A percentile compares a stretch with the other conserved stretches of the same genome.
Conservation (phyloP, 1,284 basidiomycete genomes). For the Termitomyces sp. region DNA sequence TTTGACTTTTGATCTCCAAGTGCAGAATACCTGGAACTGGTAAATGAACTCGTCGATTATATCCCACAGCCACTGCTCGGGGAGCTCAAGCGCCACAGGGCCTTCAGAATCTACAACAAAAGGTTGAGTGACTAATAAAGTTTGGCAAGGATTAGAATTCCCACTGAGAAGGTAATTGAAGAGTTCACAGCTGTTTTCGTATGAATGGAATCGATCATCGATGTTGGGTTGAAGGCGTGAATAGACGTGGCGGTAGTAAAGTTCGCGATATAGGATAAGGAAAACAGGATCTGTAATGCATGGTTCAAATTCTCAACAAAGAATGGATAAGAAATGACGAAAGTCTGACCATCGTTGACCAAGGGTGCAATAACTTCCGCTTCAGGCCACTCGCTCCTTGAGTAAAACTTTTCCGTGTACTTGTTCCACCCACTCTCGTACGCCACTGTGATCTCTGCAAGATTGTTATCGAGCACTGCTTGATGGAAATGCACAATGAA, state of each 20-base stretch:
- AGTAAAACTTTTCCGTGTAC: slow-evolving; percentile 92
- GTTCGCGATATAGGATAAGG: slow-evolving; percentile 92
- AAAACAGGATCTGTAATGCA: slow-evolving; percentile 76
- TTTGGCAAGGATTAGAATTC: slow-evolving; percentile 11
- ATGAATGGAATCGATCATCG: slow-evolving; percentile 97
- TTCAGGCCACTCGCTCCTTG: slow-evolving; percentile 95
- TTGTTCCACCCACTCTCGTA: slow-evolving; percentile 98
- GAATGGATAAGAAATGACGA: not conserved
- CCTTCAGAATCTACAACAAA: slow-evolving; percentile 76
- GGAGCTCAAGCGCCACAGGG: slow-evolving; percentile 87
- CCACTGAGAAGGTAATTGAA: slow-evolving; percentile 82
- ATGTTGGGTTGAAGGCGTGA: slow-evolving; percentile 92
- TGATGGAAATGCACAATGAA: slow-evolving; percentile 91
- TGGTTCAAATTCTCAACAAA: not conserved
- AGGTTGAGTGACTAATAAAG: not conserved
- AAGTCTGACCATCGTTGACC: slow-evolving; percentile 79
- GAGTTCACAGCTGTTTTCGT: slow-evolving; percentile 98
- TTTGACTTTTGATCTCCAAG: slow-evolving; percentile 84
- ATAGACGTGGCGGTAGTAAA: slow-evolving; percentile 94
- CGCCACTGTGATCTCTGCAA: slow-evolving; percentile 83
- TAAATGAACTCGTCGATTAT: slow-evolving; percentile 99
- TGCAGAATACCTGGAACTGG: slow-evolving; percentile 95
- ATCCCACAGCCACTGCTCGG: slow-evolving; percentile 98
- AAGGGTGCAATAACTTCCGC: slow-evolving; percentile 93
- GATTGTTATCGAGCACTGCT: slow-evolving; percentile 82